Evolutionary conservation across 1,139 yeast genomes (phyloP).

Genomic region (Taphrina betulina): DNA sequence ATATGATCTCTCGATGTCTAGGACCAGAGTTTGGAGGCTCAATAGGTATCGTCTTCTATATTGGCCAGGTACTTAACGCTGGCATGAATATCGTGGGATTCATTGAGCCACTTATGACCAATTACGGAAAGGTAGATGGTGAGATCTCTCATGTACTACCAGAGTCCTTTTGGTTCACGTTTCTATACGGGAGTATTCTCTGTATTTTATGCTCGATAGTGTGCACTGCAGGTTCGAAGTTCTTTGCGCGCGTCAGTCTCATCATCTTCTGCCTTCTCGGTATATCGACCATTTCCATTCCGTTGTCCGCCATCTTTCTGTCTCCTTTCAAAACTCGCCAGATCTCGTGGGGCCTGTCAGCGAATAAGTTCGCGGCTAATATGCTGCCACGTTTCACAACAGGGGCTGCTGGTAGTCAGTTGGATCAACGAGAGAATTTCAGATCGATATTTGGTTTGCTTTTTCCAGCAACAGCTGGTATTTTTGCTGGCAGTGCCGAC

Average conservation of each 20-base stretch:
- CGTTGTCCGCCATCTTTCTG: slow-evolving; percentile 68
- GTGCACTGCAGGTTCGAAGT: slow-evolving; percentile 76
- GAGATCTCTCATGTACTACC: slow-evolving; percentile 40
- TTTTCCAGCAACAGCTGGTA: slow-evolving; percentile 98
- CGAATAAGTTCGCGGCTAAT: slow-evolving; percentile 49
- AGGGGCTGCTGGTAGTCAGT: slow-evolving; percentile 74
- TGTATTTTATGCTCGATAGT: slow-evolving; percentile 71
- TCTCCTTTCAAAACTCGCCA: slow-evolving; percentile 50
- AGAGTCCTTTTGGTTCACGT: slow-evolving; percentile 51
- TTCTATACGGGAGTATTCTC: slow-evolving; percentile 63
- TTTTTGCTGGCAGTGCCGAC: slow-evolving; percentile 98
- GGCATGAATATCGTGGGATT: slow-evolving; percentile 78
- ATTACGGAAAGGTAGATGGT: slow-evolving; percentile 67
- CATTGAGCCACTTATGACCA: slow-evolving; percentile 67
- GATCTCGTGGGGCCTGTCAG: slow-evolving; percentile 63
- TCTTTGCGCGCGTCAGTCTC: slow-evolving; percentile 82
- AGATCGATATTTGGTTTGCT: slow-evolving; percentile 86
- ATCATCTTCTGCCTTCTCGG: slow-evolving; percentile 67
- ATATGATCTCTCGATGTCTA: slow-evolving; percentile 72
- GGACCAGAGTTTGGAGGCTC: slow-evolving; percentile 87
- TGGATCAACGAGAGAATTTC: slow-evolving; percentile 72
- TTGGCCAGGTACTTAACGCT: slow-evolving; percentile 73
- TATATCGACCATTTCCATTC: slow-evolving; percentile 75
- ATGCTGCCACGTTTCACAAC: slow-evolving; percentile 74
- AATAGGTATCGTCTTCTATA: slow-evolving; percentile 73